Conservation (phyloP, 768 basidiomycete genomes). For the Leccinum uliginosum region DNA sequence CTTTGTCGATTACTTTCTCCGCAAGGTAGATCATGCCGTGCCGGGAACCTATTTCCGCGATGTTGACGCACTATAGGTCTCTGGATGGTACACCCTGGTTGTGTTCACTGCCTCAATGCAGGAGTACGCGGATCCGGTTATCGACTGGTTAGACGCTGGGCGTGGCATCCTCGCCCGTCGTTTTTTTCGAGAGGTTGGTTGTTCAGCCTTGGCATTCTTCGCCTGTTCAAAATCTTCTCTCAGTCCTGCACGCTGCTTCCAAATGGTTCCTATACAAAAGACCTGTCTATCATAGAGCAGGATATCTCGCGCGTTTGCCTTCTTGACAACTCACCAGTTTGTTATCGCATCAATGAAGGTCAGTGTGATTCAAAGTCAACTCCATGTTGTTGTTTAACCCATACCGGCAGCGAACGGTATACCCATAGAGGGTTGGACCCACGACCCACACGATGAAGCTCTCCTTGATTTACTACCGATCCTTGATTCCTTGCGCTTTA, state of each 20-base stretch:
- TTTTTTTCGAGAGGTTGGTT: conserved; percentile 85
- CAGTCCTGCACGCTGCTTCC: conserved; percentile 91
- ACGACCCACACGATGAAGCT: conserved; percentile 95
- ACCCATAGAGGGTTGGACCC: conserved; percentile 99
- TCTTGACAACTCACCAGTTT: conserved; percentile 92
- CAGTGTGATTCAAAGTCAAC: conserved; percentile 19
- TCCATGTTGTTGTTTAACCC: conserved; percentile 1
- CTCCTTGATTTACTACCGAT: conserved; percentile 93
- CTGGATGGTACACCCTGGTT: conserved; percentile 97
- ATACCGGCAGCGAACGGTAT: conserved; percentile 81
- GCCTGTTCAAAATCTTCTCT: neutral
- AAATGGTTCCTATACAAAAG: conserved; percentile 94
- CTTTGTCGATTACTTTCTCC: conserved; percentile 91
- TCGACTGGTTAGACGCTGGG: conserved; percentile 97
- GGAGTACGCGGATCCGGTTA: conserved; percentile 99
- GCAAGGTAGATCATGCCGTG: conserved; percentile 56
- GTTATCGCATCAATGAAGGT: conserved; percentile 94
- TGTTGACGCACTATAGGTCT: conserved; percentile 58
- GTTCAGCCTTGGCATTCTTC: neutral
- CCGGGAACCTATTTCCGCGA: neutral
- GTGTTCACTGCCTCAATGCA: conserved; percentile 99
- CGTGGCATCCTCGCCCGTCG: conserved; percentile 85
- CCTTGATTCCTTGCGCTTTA: conserved; percentile 93
- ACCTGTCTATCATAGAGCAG: conserved; percentile 79
- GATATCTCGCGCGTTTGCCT: conserved; percentile 94